A percentile compares a stretch with the other conserved stretches of the same genome.
phyloP scores from a whole-genome alignment of 768 basidiomycete genomes.

The Artomyces pyxidatus region DNA sequence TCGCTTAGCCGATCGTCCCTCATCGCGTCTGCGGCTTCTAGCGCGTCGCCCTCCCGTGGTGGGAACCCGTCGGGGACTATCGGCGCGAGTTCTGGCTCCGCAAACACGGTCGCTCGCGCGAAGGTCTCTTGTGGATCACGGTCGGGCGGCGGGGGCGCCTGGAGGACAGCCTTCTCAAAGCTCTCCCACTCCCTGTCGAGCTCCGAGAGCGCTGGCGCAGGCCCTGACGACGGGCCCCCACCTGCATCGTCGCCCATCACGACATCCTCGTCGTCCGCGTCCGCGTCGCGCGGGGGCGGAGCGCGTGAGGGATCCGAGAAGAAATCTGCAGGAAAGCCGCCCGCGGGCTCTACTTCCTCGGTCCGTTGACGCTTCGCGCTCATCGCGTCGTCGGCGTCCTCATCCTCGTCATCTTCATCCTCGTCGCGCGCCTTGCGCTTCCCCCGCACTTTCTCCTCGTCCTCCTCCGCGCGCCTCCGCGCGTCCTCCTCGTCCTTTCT shows the following conservation, averaged over 20 bases:
- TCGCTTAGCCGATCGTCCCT: constrained; percentile 32
- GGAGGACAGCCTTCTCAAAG: constrained; percentile 61
- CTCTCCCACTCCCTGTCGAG: constrained; percentile 68
- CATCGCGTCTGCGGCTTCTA: constrained; percentile 14
- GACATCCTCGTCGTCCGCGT: constrained; percentile 29
- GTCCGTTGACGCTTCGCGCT: constrained; percentile 25
- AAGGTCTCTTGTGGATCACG: constrained; percentile 38
- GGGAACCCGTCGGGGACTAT: constrained; percentile 45
- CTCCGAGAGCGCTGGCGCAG: constrained; percentile 20
- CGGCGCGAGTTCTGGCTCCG: constrained; percentile 52
- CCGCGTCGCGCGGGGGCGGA: constrained; percentile 30
- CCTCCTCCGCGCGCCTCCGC: constrained; percentile 23
- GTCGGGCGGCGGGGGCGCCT: constrained; percentile 22
- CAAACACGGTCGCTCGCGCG: constrained; percentile 61
- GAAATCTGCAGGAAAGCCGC: constrained; percentile 57
- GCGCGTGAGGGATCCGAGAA: constrained; percentile 69
- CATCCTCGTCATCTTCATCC: constrained; percentile 24
- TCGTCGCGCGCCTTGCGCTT: constrained; percentile 29
- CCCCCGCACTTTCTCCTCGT: constrained; percentile 5
- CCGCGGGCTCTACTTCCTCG: constrained; percentile 18
- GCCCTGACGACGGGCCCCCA: background rate
- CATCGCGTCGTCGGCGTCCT: constrained; percentile 13
- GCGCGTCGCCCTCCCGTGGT: constrained; percentile 20
- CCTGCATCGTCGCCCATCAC: constrained; percentile 10
- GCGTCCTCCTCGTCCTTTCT: constrained; percentile 27